Evolutionary conservation across 2,329 filamentous ascomycete species (phyloP).

Genomic region (Pseudodiploospora longispora): DNA sequence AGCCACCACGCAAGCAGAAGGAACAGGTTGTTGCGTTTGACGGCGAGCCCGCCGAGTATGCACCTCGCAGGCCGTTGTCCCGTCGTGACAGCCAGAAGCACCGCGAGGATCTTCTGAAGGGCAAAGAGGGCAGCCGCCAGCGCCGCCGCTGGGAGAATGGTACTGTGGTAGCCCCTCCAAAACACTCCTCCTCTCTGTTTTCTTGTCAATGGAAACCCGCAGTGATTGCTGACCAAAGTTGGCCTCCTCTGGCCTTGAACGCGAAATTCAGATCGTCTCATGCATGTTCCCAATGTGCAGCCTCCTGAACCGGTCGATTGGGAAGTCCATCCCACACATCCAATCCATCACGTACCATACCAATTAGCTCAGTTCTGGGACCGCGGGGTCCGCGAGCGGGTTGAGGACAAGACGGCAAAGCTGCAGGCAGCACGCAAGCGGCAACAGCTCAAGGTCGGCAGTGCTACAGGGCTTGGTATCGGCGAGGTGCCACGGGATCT

Average conservation of each 20-base stretch:
- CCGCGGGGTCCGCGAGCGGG: slow-evolving; percentile 38
- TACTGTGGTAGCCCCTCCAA: slow-evolving; percentile 30
- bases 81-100: slow-evolving; percentile 47
- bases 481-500: slow-evolving; percentile 71
- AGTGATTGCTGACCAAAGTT: slow-evolving; percentile 9
- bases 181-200: neutral
- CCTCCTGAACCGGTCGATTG: slow-evolving; percentile 78
- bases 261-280: slow-evolving; percentile 59
- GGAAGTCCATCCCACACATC: slow-evolving; percentile 73
- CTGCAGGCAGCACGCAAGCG: slow-evolving; percentile 36
- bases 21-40: slow-evolving; percentile 10
- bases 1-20: slow-evolving; percentile 3
- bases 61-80: slow-evolving; percentile 37
- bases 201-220: neutral
- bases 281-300: slow-evolving; percentile 78
- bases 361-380: slow-evolving; percentile 86
- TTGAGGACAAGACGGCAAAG: slow-evolving; percentile 36
- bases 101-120: slow-evolving; percentile 73
- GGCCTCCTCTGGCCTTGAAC: neutral
- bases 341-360: slow-evolving; percentile 73
- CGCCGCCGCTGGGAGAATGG: slow-evolving; percentile 93
- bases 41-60: slow-evolving; percentile 16
- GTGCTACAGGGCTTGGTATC: slow-evolving; percentile 34
- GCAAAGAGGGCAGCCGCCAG: slow-evolving; percentile 82
- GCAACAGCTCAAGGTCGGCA: slow-evolving; percentile 34